Conservation (phyloP, 1,139 yeast genomes). For the Suzukiozyma palmioleophila region DNA sequence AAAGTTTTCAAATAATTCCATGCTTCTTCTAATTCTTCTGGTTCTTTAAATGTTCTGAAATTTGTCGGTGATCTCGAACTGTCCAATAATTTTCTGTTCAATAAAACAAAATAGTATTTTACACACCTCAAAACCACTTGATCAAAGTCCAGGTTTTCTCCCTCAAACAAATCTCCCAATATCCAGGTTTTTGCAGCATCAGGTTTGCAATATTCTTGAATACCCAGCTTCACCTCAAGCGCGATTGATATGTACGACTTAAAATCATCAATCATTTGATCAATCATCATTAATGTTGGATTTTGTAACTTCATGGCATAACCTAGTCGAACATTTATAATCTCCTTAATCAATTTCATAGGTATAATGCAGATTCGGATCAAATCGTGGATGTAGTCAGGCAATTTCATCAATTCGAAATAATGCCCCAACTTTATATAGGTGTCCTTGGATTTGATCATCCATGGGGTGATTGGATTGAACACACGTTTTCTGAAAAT, state of each 20-base stretch:
- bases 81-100: constrained; percentile 75
- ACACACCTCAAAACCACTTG: constrained; percentile 70
- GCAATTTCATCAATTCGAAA: constrained; percentile 68
- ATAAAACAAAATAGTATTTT: constrained; percentile 61
- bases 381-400: constrained; percentile 67
- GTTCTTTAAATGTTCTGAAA: constrained; percentile 84
- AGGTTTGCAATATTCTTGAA: constrained; percentile 62
- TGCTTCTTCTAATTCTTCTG: constrained; percentile 78
- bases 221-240: constrained; percentile 66
- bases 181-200: constrained; percentile 66
- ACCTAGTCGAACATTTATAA: constrained; percentile 66
- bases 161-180: constrained; percentile 61
- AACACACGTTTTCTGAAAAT: constrained; percentile 62
- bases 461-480: constrained; percentile 62
- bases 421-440: constrained; percentile 58
- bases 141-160: constrained; percentile 56
- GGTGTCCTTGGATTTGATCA: constrained; percentile 73
- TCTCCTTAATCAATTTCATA: constrained; percentile 73
- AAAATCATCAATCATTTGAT: constrained; percentile 87
- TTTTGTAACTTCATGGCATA: constrained; percentile 78
- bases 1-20: constrained; percentile 74
- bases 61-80: constrained; percentile 61
- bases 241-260: constrained; percentile 75
- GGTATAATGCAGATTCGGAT: constrained; percentile 73
- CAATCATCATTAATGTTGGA: constrained; percentile 95